Conservation (phyloP, 306 rosid species). For the Arachis stenosperma region DNA sequence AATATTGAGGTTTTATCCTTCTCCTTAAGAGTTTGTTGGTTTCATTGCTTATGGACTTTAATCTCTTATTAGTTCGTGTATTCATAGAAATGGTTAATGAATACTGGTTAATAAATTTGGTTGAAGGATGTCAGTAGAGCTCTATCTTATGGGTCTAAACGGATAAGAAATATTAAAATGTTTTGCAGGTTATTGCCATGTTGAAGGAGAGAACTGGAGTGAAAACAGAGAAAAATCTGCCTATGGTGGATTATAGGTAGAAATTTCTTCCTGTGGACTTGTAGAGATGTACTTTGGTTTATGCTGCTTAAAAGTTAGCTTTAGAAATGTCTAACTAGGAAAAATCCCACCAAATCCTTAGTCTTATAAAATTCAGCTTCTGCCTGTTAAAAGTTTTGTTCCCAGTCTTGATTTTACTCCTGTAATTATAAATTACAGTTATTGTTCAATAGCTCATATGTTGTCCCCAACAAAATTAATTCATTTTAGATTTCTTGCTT, state of each 20-base stretch:
- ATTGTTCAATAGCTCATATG: slow-evolving; percentile 15
- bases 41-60: slow-evolving; percentile 24
- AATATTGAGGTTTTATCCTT: slow-evolving; percentile 10
- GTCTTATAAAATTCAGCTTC: background rate
- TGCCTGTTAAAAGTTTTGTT: background rate
- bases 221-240: slow-evolving; percentile 58
- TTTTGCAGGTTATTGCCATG: slow-evolving; percentile 71
- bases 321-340: slow-evolving; percentile 26
- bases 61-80: slow-evolving; percentile 5
- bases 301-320: slow-evolving; percentile 26
- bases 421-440: background rate
- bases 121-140: slow-evolving; percentile 30
- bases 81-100: slow-evolving; percentile 20
- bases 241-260: slow-evolving; percentile 85
- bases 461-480: slow-evolving; percentile 14
- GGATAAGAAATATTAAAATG: slow-evolving; percentile 35
- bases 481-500: background rate
- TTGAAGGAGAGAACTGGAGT: slow-evolving; percentile 78
- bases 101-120: slow-evolving; percentile 10
- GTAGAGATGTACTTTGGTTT: slow-evolving; percentile 23
- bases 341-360: slow-evolving; percentile 11
- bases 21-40: slow-evolving; percentile 3
- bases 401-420: slow-evolving; percentile 16
- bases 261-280: slow-evolving; percentile 37
- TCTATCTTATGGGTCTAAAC: slow-evolving; percentile 21